Conservation (phyloP, 768 basidiomycete genomes). For the Boletellus sp. region DNA sequence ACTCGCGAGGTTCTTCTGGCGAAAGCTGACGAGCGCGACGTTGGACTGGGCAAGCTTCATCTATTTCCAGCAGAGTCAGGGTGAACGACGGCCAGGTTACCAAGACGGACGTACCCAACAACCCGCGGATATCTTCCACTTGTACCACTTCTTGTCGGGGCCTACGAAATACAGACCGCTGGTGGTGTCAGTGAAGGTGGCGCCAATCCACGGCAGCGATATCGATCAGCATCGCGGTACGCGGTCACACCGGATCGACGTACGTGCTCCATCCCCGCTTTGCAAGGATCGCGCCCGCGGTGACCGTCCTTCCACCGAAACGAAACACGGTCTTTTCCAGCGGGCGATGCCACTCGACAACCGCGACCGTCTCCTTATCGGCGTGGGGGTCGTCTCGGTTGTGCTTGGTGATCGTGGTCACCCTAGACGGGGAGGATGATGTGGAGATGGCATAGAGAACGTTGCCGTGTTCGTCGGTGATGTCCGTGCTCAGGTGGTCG, state of each 20-base stretch:
- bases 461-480: conserved; percentile 7
- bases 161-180: conserved; percentile 27
- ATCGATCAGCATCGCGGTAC: background rate
- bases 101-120: conserved; percentile 13
- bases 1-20: background rate
- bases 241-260: background rate
- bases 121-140: conserved; percentile 20
- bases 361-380: background rate
- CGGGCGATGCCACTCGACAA: conserved; percentile 6
- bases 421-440: background rate
- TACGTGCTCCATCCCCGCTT: background rate
- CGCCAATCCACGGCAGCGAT: background rate
- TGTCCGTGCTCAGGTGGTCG: conserved; percentile 18
- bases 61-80: background rate
- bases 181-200: too few species aligned
- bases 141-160: conserved; percentile 23
- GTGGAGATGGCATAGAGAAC: conserved; percentile 10
- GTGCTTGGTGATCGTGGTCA: conserved; percentile 9
- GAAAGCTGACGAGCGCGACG: background rate
- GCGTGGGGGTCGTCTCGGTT: background rate
- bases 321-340: background rate
- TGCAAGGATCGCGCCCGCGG: background rate
- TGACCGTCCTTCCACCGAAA: background rate
- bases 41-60: background rate
- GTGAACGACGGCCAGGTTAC: background rate